Percentiles rank a stretch among this genome's conserved stretches.
These are phyloP conservation scores for Clarireedia paspali DNA, from an alignment of 2,329 filamentous ascomycete genomes.

Conservation along the genomic window DNA sequence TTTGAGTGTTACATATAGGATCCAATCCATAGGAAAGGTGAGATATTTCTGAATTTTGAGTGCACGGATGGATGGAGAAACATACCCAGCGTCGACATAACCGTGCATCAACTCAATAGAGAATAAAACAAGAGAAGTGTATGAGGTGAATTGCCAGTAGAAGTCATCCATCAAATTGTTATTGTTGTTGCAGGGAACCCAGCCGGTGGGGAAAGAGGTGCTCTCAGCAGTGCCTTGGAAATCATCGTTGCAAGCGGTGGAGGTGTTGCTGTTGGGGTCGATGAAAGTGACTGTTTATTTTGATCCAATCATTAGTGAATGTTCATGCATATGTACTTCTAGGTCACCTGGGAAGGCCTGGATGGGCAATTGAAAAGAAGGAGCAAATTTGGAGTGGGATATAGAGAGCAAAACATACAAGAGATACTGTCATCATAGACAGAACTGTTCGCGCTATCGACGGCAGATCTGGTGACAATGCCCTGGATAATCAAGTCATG, in stretches of 20 bases:
- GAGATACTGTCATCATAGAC: constrained; percentile 8
- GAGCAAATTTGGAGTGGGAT: constrained; percentile 10
- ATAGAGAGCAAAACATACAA: constrained; percentile 12
- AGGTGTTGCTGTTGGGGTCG: constrained; percentile 26
- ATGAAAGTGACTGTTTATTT: constrained; percentile 19
- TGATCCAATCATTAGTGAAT: neutral
- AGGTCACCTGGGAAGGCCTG: too few species aligned
- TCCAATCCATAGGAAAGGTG: neutral
- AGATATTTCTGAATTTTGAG: neutral
- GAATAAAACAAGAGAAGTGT: constrained; percentile 14
- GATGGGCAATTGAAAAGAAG: neutral
- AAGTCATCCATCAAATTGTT: constrained; percentile 13
- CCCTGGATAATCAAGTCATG: neutral
- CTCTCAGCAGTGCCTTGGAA: constrained; percentile 16
- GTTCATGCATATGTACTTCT: neutral
- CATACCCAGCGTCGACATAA: constrained; percentile 20
- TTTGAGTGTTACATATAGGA: neutral
- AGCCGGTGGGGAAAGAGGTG: constrained; percentile 12
- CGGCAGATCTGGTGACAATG: constrained; percentile 1
- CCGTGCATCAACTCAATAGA: constrained; percentile 17
- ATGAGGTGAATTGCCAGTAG: constrained; percentile 19
- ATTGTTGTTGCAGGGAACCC: constrained; percentile 11
- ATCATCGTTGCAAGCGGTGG: constrained; percentile 18
- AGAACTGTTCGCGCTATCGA: neutral
- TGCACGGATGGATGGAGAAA: neutral